These are phyloP conservation scores for Rhododendron molle DNA, from an alignment of 148 eudicot genomes.

Conservation along the genomic window DNA sequence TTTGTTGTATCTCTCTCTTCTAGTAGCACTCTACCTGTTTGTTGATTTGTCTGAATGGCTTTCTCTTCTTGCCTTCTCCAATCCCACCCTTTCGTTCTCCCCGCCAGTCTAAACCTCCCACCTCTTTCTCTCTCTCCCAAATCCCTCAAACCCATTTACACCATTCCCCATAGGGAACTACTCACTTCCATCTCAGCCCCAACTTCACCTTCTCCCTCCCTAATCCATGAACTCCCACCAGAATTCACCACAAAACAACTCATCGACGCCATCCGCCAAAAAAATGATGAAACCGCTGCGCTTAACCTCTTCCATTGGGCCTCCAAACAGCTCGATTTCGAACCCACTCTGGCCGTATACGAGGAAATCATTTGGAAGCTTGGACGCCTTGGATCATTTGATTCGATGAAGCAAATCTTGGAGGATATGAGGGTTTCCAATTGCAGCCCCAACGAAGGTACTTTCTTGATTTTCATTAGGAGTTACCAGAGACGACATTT, in stretches of 20 bases:
- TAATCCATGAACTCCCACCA: constrained; percentile 29
- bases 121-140: constrained; percentile 20
- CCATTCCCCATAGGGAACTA: constrained; percentile 3
- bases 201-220: constrained; percentile 20
- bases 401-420: constrained; percentile 54
- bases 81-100: constrained; percentile 24
- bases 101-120: constrained; percentile 19
- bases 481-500: constrained; percentile 45
- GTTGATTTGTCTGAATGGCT: constrained; percentile 51
- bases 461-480: constrained; percentile 68
- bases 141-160: constrained; percentile 15
- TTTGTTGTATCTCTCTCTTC: too few species aligned
- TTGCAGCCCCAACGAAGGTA: constrained; percentile 51
- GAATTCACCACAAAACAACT: constrained; percentile 65
- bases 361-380: constrained; percentile 74
- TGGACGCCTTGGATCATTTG: constrained; percentile 64
- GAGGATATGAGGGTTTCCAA: constrained; percentile 50
- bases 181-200: constrained; percentile 28
- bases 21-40: constrained; percentile 29
- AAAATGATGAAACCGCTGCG: constrained; percentile 58
- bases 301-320: constrained; percentile 80
- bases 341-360: constrained; percentile 44
- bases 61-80: constrained; percentile 39
- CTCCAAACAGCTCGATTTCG: constrained; percentile 63
- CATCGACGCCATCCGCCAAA: constrained; percentile 46